Base-by-base conservation (phyloP, 2,329 filamentous ascomycete species). In the Exophiala dermatitidis region DNA sequence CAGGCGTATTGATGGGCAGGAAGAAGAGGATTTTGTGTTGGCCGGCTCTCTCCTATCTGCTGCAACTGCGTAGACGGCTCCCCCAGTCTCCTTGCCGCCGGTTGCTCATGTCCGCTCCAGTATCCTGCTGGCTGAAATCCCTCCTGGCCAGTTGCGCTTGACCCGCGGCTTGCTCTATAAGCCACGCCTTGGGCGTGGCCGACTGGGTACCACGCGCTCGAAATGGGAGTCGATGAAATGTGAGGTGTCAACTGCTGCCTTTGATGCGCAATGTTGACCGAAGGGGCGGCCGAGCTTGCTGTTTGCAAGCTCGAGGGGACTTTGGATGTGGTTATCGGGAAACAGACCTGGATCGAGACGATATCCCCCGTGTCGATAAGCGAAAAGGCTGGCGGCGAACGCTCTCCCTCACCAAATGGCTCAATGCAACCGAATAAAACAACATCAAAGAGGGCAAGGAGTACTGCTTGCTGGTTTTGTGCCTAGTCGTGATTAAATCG, bases 251-350 rank as follows among this genome's bases (percentile, higher is more conserved):
- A 51, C 31, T 52, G 57, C 12, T 44, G 52, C 29, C 38, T 57
- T 41, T 28, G 57, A 51, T 57, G 44, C 54, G 57, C 57, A 57
- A 59, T 59, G 38, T 54, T 59, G 57, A 51, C 54, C 45, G 57
- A 52, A n/a, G 33, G 8, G 44, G 52, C 33, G 44, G 28, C 52
- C 57, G 57, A 59, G 54, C 57, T 52, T 59, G 57, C 57, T 19
- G 38, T 29, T 10, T 44, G 57, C 57, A 59, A 59, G 57, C 54
- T 57, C 57, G 57, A 56, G 32, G 54, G 44, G 12, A 9, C 28
- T 45, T 52, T 43, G 32, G 28, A 31, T 37, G 31, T 34, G 28
- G 34, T 48, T 48, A 49, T 38, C 29, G 12, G 37, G 31, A 32
- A 36, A 51, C 40, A 41, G 38, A 28, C 43, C 44, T 26, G 31